phyloP scores from a whole-genome alignment of 176 grass and related monocot species.

The Zea mays region Zm-B73-REFERENCE-NAM-5.0 NC_050097.1:15243501-15244000 shows the following conservation, averaged over 20 bases:
- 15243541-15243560: constrained; percentile 15
- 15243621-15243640: no score
- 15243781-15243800: constrained; percentile 74
- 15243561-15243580: not conserved
- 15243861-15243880: constrained; percentile 97
- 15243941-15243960: constrained; percentile 99
- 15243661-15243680: no score
- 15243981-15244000: constrained; percentile 22
- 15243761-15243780: not conserved
- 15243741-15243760: constrained; percentile 19
- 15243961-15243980: constrained; percentile 54
- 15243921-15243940: constrained; percentile 98
- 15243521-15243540: not conserved
- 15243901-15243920: constrained; percentile 98
- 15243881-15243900: constrained; percentile 96
- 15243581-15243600: not conserved
- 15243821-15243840: constrained; percentile 97
- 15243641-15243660: no score
- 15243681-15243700: no score
- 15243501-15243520: constrained; percentile 18
- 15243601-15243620: no score
- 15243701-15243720: no score
- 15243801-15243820: constrained; percentile 98
- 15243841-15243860: constrained; percentile 87
- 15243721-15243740: not conserved